These are phyloP conservation scores for Spatholobus suberectus DNA, from an alignment of 306 rosid species.

Conservation along the genomic window DNA sequence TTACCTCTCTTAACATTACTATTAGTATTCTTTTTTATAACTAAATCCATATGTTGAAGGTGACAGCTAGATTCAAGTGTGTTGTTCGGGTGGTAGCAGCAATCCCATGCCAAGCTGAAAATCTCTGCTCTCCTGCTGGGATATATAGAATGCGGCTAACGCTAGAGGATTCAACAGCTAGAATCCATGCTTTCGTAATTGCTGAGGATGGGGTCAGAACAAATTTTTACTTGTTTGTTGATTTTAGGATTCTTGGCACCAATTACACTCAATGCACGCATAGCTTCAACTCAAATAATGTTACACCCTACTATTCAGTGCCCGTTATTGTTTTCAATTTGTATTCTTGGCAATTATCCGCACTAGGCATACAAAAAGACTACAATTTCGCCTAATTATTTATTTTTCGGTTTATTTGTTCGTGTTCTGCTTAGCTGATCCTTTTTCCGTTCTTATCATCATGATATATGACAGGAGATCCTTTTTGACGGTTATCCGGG, in stretches of 20 bases:
- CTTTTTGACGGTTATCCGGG: slow-evolving; percentile 61
- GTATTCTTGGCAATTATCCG: not conserved
- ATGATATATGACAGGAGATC: slow-evolving; percentile 46
- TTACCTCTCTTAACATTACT: not conserved
- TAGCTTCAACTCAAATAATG: not conserved
- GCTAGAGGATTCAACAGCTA: slow-evolving; percentile 81
- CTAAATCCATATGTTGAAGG: slow-evolving; percentile 49
- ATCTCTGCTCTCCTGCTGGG: slow-evolving; percentile 43
- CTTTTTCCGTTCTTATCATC: not conserved
- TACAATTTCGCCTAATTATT: not conserved
- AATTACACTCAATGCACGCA: not conserved
- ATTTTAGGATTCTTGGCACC: slow-evolving; percentile 9
- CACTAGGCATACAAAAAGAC: not conserved
- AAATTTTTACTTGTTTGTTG: not conserved
- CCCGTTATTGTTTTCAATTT: not conserved
- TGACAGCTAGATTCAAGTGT: slow-evolving; percentile 65
- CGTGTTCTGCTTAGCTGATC: not conserved
- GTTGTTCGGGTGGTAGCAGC: slow-evolving; percentile 64
- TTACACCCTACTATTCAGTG: not conserved
- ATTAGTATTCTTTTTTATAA: not conserved
- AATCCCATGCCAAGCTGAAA: slow-evolving; percentile 54
- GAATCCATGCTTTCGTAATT: slow-evolving; percentile 68
- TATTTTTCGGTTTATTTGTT: not conserved
- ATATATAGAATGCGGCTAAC: slow-evolving; percentile 57
- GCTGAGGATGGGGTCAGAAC: slow-evolving; percentile 71